Evolutionary conservation across 371 early-diverging fungal genomes (phyloP).

Genomic region (Mucor sp.): DNA sequence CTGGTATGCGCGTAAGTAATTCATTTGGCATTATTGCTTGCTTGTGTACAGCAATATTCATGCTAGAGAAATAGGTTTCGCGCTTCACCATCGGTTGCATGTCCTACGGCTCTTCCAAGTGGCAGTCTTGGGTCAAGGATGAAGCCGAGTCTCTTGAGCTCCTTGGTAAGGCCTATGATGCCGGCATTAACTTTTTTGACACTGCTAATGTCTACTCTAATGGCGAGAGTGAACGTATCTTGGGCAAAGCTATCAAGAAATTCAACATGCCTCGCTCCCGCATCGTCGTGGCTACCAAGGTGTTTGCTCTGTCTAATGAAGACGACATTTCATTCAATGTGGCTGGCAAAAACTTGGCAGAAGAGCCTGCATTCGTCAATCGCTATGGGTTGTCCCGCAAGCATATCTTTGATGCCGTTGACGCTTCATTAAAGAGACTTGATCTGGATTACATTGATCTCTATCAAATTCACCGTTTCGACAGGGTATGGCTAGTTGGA

Average conservation of each 20-base stretch:
- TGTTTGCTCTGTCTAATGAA: slow-evolving; percentile 24
- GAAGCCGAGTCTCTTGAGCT: slow-evolving; percentile 37
- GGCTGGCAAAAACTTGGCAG: not conserved
- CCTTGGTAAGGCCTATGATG: slow-evolving; percentile 43
- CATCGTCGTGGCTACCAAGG: slow-evolving; percentile 49
- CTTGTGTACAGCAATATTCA: not conserved
- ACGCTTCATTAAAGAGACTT: slow-evolving; percentile 50
- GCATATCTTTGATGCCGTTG: slow-evolving; percentile 51
- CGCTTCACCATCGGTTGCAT: slow-evolving; percentile 31
- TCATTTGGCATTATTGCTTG: not conserved
- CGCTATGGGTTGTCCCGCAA: slow-evolving; percentile 48
- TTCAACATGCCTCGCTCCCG: slow-evolving; percentile 43
- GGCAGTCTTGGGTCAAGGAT: slow-evolving; percentile 28
- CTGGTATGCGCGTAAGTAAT: slow-evolving; percentile 16
- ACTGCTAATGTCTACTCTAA: slow-evolving; percentile 42
- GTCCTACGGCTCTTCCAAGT: slow-evolving; percentile 30
- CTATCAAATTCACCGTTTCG: slow-evolving; percentile 53
- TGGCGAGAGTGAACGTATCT: slow-evolving; percentile 42
- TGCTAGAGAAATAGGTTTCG: not conserved
- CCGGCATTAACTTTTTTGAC: slow-evolving; percentile 46
- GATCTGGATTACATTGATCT: slow-evolving; percentile 62
- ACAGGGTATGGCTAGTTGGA: slow-evolving; percentile 15
- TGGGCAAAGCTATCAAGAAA: slow-evolving; percentile 44
- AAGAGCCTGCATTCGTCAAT: slow-evolving; percentile 24
- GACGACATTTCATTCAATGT: not conserved